Evolutionary conservation across 2,329 filamentous ascomycete species (phyloP).

Genomic region (Botrytis byssoidea): DNA sequence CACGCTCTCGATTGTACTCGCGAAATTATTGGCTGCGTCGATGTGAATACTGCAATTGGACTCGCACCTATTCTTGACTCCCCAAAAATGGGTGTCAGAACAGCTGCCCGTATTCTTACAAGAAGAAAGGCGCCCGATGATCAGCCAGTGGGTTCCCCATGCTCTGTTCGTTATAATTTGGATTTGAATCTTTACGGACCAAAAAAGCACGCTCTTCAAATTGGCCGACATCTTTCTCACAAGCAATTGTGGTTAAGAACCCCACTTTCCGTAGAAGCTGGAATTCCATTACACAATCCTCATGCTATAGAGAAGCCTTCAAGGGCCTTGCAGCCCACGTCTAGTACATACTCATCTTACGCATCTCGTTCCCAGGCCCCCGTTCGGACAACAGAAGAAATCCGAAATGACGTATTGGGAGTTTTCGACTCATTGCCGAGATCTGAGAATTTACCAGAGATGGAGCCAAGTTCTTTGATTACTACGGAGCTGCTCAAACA

Average conservation of each 20-base stretch:
- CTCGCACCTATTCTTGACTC: conserved; percentile 74
- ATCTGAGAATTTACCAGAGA: conserved; percentile 71
- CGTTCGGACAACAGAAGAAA: conserved; percentile 75
- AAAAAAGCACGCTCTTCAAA: conserved; percentile 58
- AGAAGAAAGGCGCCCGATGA: conserved; percentile 65
- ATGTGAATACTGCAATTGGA: conserved; percentile 62
- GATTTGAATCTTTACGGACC: conserved; percentile 80
- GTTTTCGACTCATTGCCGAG: conserved; percentile 85
- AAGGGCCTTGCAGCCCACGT: conserved; percentile 27
- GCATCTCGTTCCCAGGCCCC: conserved; percentile 39
- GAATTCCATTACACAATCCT: conserved; percentile 74
- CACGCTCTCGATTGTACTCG: conserved; percentile 71
- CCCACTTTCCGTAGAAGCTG: conserved; percentile 64
- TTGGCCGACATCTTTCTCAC: conserved; percentile 68
- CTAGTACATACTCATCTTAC: conserved; percentile 39
- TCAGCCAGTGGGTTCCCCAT: conserved; percentile 54
- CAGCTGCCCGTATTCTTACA: conserved; percentile 67
- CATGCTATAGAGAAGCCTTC: conserved; percentile 46
- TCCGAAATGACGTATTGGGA: conserved; percentile 76
- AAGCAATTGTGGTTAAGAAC: conserved; percentile 65
- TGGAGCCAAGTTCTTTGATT: conserved; percentile 62
- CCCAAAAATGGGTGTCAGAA: conserved; percentile 57
- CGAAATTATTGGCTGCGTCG: conserved; percentile 73
- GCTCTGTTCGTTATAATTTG: conserved; percentile 61
- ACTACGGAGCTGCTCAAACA: conserved; percentile 73